phyloP scores from a whole-genome alignment of 2,329 filamentous ascomycete genomes.

The Aspergillus sp. region DNA sequence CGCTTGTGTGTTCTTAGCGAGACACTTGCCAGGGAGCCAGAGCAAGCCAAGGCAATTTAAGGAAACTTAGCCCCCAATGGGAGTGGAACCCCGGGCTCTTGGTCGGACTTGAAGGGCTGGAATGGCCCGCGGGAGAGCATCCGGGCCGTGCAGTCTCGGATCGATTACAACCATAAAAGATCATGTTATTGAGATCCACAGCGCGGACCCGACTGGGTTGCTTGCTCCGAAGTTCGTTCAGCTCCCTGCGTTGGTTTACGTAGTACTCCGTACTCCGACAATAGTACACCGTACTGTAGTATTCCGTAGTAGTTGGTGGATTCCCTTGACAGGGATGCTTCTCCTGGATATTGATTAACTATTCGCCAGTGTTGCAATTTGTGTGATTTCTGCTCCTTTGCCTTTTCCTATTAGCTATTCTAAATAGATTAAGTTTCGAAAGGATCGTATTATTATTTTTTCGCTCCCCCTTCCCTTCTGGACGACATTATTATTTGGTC shows the following conservation, averaged over 20 bases:
- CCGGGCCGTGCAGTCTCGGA: neutral
- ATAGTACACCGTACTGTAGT: too few species aligned
- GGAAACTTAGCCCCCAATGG: neutral
- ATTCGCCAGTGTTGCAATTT: neutral
- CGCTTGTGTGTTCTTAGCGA: conserved; percentile 3
- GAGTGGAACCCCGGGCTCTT: neutral
- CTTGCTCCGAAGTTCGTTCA: neutral
- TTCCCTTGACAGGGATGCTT: neutral
- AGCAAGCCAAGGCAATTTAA: neutral
- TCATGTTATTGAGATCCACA: neutral
- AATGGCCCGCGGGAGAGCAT: neutral
- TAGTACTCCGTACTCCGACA: too few species aligned
- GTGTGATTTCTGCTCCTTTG: neutral
- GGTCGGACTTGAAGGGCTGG: neutral
- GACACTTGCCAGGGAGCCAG: neutral
- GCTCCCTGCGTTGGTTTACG: too few species aligned
- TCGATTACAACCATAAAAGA: neutral
- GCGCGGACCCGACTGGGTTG: neutral
- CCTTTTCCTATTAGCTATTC: neutral
- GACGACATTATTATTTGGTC: neutral
- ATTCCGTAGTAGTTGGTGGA: too few species aligned
- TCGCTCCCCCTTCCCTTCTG: neutral
- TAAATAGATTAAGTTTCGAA: neutral
- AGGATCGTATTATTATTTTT: neutral
- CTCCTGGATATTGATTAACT: neutral